Evolutionary conservation across 768 basidiomycete species (phyloP).

Genomic region (Podaxis sp.): DNA sequence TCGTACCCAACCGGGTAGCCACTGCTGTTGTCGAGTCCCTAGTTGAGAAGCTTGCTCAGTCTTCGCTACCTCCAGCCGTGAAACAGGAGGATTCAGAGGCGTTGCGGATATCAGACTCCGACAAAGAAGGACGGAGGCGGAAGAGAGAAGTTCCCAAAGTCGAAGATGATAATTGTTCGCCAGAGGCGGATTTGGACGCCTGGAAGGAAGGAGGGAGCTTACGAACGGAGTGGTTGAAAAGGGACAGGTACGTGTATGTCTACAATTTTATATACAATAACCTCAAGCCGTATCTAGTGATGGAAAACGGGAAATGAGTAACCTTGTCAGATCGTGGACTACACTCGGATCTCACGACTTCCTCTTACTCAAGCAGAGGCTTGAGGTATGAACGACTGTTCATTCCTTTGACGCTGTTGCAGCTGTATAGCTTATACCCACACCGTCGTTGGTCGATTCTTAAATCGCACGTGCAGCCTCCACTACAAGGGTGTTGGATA

Average conservation of each 20-base stretch:
- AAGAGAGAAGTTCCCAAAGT: slow-evolving; percentile 23
- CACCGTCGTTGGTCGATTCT: not conserved
- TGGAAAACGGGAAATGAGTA: slow-evolving; percentile 53
- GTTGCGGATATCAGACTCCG: slow-evolving; percentile 30
- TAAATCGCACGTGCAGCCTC: not conserved
- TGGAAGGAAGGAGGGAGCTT: slow-evolving; percentile 52
- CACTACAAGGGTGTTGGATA: not conserved
- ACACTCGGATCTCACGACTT: slow-evolving; percentile 48
- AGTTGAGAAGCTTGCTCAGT: slow-evolving; percentile 39
- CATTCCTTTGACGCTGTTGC: not conserved
- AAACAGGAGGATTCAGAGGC: slow-evolving; percentile 39
- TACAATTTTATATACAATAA: not conserved
- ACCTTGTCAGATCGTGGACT: slow-evolving; percentile 44
- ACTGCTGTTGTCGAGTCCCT: slow-evolving; percentile 48
- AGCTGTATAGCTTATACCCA: not conserved
- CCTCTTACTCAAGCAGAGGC: slow-evolving; percentile 45
- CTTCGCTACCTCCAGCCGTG: slow-evolving; percentile 27
- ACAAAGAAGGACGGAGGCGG: slow-evolving; percentile 34
- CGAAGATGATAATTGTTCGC: slow-evolving; percentile 26
- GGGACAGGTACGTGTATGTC: slow-evolving; percentile 39
- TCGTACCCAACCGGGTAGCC: slow-evolving; percentile 57
- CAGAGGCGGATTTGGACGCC: slow-evolving; percentile 31
- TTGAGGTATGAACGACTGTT: slow-evolving; percentile 40
- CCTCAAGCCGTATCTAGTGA: slow-evolving; percentile 29
- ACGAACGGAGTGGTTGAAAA: slow-evolving; percentile 54